Evolutionary conservation across 2,329 filamentous ascomycete species (phyloP).

Genomic region (Sporothrix pallida): DNA sequence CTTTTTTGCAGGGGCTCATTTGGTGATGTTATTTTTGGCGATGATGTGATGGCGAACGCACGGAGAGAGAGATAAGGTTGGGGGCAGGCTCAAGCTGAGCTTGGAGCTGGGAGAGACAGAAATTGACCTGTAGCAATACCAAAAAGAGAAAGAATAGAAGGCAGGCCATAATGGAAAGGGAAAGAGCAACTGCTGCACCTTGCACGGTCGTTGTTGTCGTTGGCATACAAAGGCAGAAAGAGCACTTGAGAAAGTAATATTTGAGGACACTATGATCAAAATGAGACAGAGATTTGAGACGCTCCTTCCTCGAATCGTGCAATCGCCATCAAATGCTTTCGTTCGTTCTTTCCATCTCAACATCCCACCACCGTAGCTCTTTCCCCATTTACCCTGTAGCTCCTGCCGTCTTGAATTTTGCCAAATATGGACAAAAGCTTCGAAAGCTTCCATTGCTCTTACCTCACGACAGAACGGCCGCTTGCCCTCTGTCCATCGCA

Average conservation of each 20-base stretch:
- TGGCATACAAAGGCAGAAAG: background rate
- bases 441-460: conserved; percentile 22
- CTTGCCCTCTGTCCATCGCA: background rate
- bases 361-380: background rate
- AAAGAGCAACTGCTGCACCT: background rate
- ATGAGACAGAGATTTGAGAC: conserved; percentile 8
- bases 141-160: background rate
- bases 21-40: conserved; percentile 30
- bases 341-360: background rate
- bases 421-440: background rate
- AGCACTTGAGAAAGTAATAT: background rate
- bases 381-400: background rate
- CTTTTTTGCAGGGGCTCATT: background rate
- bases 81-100: background rate
- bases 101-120: background rate
- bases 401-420: background rate
- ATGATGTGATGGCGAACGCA: conserved; percentile 16
- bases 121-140: background rate
- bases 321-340: background rate
- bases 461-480: background rate
- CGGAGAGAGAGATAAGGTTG: background rate
- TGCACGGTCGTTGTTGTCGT: background rate
- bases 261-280: background rate
- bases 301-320: conserved; percentile 13
- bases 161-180: background rate